Conservation (phyloP, 805 yeast species). For the Candida manassasensis region DNA sequence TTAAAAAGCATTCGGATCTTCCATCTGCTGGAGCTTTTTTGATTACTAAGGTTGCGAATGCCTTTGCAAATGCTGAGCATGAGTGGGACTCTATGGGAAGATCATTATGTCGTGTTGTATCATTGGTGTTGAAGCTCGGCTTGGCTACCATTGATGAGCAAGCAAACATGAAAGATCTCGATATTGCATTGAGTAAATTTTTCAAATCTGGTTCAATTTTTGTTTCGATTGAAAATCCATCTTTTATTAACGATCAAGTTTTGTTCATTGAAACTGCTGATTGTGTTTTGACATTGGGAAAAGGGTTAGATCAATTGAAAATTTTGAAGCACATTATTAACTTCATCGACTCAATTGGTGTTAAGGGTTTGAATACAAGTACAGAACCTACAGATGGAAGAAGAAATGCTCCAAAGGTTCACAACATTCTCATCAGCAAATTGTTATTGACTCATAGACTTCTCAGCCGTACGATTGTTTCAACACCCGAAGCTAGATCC, state of each 20-base stretch:
- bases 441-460: constrained; percentile 57
- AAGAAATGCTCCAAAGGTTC: constrained; percentile 40
- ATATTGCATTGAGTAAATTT: constrained; percentile 28
- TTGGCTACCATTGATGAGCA: constrained; percentile 19
- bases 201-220: constrained; percentile 41
- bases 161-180: constrained; percentile 20
- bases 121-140: constrained; percentile 44
- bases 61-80: constrained; percentile 44
- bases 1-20: constrained; percentile 28
- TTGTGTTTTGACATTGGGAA: constrained; percentile 44
- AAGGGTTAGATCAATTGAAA: constrained; percentile 32
- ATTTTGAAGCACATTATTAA: constrained; percentile 38
- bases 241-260: constrained; percentile 58
- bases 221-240: constrained; percentile 42
- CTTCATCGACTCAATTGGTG: constrained; percentile 51
- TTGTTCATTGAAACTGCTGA: constrained; percentile 57
- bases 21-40: constrained; percentile 52
- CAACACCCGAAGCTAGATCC: constrained; percentile 21
- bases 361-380: constrained; percentile 50
- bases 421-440: constrained; percentile 52
- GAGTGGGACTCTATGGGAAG: constrained; percentile 63
- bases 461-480: constrained; percentile 36
- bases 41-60: constrained; percentile 40
- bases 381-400: constrained; percentile 20
- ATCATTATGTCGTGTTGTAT: constrained; percentile 56